Conservation (phyloP, 768 basidiomycete species). For the Paxillus rubicundulus region DNA sequence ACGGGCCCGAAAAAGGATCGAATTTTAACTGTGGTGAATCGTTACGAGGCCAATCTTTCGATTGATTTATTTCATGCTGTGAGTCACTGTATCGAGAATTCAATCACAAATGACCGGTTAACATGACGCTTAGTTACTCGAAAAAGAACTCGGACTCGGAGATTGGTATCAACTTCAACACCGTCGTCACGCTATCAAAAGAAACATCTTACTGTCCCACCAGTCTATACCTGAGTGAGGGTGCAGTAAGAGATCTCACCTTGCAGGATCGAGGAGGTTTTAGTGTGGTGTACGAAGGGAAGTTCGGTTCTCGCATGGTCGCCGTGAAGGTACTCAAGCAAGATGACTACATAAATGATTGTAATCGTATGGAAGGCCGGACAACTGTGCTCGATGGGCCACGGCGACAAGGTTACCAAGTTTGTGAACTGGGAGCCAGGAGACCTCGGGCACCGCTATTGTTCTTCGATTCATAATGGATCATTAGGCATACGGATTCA, state of each 20-base stretch:
- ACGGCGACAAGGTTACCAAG: too few relatives aligned
- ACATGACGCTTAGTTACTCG: conserved; percentile 21
- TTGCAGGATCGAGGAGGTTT: conserved; percentile 16
- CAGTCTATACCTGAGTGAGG: conserved; percentile 8
- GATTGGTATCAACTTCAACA: conserved; percentile 21
- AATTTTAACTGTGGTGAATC: conserved; percentile 4
- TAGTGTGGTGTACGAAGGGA: conserved; percentile 21
- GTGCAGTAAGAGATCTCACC: conserved; percentile 7
- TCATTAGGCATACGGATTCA: too few relatives aligned
- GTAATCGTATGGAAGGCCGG: too few relatives aligned
- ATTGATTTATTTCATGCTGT: conserved; percentile 25
- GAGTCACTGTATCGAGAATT: background rate
- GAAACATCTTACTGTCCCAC: conserved; percentile 18
- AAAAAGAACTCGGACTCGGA: conserved; percentile 9
- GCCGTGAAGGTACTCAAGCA: conserved; percentile 24
- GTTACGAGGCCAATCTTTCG: conserved; percentile 5
- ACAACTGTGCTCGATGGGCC: too few relatives aligned
- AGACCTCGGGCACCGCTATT: too few relatives aligned
- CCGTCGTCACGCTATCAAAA: conserved; percentile 21
- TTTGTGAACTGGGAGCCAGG: too few relatives aligned
- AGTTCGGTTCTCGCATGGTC: conserved; percentile 17
- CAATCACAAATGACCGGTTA: background rate
- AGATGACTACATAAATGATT: background rate
- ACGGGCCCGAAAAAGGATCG: conserved; percentile 3
- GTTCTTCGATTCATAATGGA: too few relatives aligned